These are phyloP conservation scores for Penicillium lividum DNA, from an alignment of 495 filamentous ascomycete genomes.

Conservation along the genomic window DNA sequence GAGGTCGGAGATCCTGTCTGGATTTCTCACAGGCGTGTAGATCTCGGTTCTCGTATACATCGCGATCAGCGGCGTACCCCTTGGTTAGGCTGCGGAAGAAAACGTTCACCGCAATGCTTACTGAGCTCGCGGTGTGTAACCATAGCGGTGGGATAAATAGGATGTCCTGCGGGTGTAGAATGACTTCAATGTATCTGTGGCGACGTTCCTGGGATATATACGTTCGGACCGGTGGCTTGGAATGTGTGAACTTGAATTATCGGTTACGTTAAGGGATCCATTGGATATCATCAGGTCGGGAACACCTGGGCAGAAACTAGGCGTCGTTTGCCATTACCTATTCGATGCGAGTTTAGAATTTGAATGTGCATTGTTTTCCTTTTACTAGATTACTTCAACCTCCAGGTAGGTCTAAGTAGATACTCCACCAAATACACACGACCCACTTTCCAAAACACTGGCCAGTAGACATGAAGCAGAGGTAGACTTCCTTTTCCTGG, in stretches of 20 bases:
- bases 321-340: constrained; percentile 66
- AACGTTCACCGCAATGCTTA: constrained; percentile 78
- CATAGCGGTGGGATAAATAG: constrained; percentile 81
- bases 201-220: constrained; percentile 53
- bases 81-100: constrained; percentile 74
- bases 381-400: too few relatives aligned
- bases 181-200: constrained; percentile 58
- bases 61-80: constrained; percentile 72
- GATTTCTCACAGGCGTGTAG: constrained; percentile 81
- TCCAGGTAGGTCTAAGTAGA: too few relatives aligned
- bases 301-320: constrained; percentile 59
- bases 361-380: not conserved
- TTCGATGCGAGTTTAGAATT: not conserved
- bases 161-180: constrained; percentile 68
- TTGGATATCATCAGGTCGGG: constrained; percentile 73
- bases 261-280: constrained; percentile 64
- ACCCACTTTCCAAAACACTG: too few relatives aligned
- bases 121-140: constrained; percentile 71
- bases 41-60: constrained; percentile 89
- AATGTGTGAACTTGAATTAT: constrained; percentile 85
- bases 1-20: constrained; percentile 66
- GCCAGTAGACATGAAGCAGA: too few relatives aligned
- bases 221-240: constrained; percentile 34
- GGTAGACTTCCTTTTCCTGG: not conserved
- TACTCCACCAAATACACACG: too few relatives aligned